A percentile compares a stretch with the other conserved stretches of the same genome.
Conservation (phyloP, 257 asterid genomes). For the Thymus mandschuricus region DNA sequence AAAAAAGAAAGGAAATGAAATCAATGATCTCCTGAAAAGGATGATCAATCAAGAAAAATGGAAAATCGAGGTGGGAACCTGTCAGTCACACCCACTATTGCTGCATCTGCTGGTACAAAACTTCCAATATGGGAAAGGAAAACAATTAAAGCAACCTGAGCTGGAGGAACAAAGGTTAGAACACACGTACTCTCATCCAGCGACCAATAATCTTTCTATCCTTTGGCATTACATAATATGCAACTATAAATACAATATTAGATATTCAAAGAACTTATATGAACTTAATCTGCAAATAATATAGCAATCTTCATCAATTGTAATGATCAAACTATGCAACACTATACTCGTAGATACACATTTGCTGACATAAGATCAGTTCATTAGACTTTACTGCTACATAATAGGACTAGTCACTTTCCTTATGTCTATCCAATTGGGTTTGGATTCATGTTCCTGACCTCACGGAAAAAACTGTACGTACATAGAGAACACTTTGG, state of each 20-base stretch:
- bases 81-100: slow-evolving; percentile 94
- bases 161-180: slow-evolving; percentile 25
- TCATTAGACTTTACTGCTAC: neutral
- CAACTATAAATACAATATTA: neutral
- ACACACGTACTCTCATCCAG: slow-evolving; percentile 27
- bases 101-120: slow-evolving; percentile 98
- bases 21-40: slow-evolving; percentile 13
- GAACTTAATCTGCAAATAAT: neutral
- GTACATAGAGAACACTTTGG: no score
- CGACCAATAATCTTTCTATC: slow-evolving; percentile 11
- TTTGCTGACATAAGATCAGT: neutral
- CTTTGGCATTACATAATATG: slow-evolving; percentile 4
- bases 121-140: slow-evolving; percentile 97
- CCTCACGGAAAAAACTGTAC: neutral
- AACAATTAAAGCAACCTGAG: slow-evolving; percentile 95
- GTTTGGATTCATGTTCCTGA: slow-evolving; percentile 11
- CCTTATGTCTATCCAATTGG: slow-evolving; percentile 1
- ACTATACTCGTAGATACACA: slow-evolving; percentile 11
- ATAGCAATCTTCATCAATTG: slow-evolving; percentile 19
- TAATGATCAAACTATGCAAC: slow-evolving; percentile 12
- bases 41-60: slow-evolving; percentile 23
- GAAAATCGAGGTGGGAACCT: slow-evolving; percentile 51
- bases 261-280: neutral
- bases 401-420: slow-evolving; percentile 16
- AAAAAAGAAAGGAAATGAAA: neutral